Percentiles rank a stretch among this genome's conserved stretches.
Evolutionary conservation across 208 protist species (phyloP).

Genomic region (Perkinsela sp.): DNA sequence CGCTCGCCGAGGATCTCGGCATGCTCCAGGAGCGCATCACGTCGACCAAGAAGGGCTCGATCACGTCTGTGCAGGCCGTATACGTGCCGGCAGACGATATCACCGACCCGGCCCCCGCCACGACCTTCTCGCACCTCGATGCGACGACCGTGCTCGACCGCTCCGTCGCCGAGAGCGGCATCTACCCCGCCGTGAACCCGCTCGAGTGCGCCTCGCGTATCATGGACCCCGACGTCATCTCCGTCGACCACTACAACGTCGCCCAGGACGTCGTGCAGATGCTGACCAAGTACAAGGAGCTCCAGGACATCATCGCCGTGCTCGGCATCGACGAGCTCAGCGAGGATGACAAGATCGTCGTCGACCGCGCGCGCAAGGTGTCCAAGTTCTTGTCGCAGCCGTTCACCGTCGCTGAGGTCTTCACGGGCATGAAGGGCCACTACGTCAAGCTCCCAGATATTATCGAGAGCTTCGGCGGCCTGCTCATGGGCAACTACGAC

Average conservation of each 20-base stretch:
- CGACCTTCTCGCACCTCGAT: constrained; percentile 91
- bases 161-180: constrained; percentile 78
- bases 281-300: constrained; percentile 88
- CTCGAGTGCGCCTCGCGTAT: constrained; percentile 90
- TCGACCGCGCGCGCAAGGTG: constrained; percentile 72
- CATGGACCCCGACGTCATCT: constrained; percentile 79
- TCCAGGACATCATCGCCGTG: constrained; percentile 97
- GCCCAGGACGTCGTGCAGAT: constrained; percentile 82
- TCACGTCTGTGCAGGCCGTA: constrained; percentile 81
- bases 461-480: constrained; percentile 70
- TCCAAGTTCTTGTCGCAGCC: constrained; percentile 85
- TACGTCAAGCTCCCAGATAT: constrained; percentile 75
- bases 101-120: constrained; percentile 89
- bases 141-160: constrained; percentile 89
- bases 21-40: constrained; percentile 91
- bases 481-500: constrained; percentile 75
- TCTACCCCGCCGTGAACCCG: constrained; percentile 93
- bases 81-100: constrained; percentile 96
- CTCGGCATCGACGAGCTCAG: constrained; percentile 93
- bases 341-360: constrained; percentile 87
- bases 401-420: constrained; percentile 86
- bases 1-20: constrained; percentile 87
- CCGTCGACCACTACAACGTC: constrained; percentile 82
- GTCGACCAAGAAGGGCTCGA: constrained; percentile 82
- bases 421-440: constrained; percentile 79